Percentiles rank a stretch among this genome's conserved stretches.
Conservation (phyloP, 805 yeast species). For the Saturnispora sekii region DNA sequence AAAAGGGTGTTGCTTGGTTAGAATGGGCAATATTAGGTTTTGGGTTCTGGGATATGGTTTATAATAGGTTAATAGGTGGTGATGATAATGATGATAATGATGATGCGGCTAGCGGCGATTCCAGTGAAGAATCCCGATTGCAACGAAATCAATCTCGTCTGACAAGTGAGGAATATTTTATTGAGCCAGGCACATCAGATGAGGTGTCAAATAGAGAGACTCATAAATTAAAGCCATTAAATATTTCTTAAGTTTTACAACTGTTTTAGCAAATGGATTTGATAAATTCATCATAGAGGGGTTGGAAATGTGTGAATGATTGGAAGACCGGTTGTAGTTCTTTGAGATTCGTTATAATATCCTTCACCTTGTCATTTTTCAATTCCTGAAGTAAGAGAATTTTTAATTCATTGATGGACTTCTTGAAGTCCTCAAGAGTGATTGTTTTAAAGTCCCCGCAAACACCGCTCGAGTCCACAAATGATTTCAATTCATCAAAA, state of each 20-base stretch:
- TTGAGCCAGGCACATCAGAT: constrained; percentile 1
- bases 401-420: constrained; percentile 35
- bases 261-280: constrained; percentile 30
- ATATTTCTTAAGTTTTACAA: background rate
- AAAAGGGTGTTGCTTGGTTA: constrained; percentile 16
- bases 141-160: background rate
- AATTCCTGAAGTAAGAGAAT: constrained; percentile 25
- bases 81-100: constrained; percentile 1
- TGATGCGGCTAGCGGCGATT: background rate
- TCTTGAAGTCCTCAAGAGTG: constrained; percentile 21
- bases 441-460: constrained; percentile 11
- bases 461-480: constrained; percentile 22
- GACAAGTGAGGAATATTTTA: constrained; percentile 7
- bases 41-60: constrained; percentile 8
- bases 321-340: constrained; percentile 44
- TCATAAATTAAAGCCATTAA: constrained; percentile 4
- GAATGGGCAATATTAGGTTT: constrained; percentile 14
- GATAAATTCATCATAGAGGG: constrained; percentile 40
- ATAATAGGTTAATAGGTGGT: background rate
- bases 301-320: constrained; percentile 40
- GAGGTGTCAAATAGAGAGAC: constrained; percentile 2
- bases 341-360: constrained; percentile 38
- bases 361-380: constrained; percentile 25
- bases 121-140: background rate
- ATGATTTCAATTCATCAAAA: constrained; percentile 35